Evolutionary conservation across 2,329 filamentous ascomycete species (phyloP), one percentile per base, ranked within the genome.

Genomic region (Chaetomiaceae sp.): DNA sequence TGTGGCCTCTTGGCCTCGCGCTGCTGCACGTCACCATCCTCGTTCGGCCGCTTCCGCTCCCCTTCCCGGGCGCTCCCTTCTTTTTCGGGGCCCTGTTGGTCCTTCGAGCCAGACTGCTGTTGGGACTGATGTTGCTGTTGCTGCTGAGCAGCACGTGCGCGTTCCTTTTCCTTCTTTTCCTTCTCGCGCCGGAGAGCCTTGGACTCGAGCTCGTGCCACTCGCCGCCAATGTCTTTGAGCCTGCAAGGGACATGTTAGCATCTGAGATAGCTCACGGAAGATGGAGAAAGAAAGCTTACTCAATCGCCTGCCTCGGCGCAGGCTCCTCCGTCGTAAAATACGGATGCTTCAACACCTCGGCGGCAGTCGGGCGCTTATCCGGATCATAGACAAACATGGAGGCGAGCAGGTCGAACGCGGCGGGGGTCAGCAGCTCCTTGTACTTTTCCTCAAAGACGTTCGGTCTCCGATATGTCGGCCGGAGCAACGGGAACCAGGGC

Each of bases 171-270:
- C 56, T 76, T 77, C 51, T 82, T 82, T 68, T 94, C 89, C 63
- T 91, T 92, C 69, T 96, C 91, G 62, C 94, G 94, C 29, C 94
- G 81, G 23, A 96, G 77, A 15, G 91, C 91, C 73, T 99, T 99
- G 52, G 90, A 95, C 73, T 99, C 94, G 65, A 97, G 96, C 68
- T 99, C 94, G 67, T 99, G 94, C 94, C 94, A 99, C 64, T 99
- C 94, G 20, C 94, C 94, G 63, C 94, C 83, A 27, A 99, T 79
- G 45, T 85, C 76, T 55, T 86, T 84, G 46, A 99, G 80, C 65
- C 88, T 89, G 58, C 54, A 19, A 17, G 37, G 34, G 19, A 11
- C 23, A 60, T 9, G 66, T 75, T 65, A 74, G 69, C 39, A 57
- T 27, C 12, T 7, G 6, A 17, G 12, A 3, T 14, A 22, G 27